These are phyloP conservation scores for Epichloe festucae DNA, from an alignment of 2,329 filamentous ascomycete genomes.

Conservation along the genomic window DNA sequence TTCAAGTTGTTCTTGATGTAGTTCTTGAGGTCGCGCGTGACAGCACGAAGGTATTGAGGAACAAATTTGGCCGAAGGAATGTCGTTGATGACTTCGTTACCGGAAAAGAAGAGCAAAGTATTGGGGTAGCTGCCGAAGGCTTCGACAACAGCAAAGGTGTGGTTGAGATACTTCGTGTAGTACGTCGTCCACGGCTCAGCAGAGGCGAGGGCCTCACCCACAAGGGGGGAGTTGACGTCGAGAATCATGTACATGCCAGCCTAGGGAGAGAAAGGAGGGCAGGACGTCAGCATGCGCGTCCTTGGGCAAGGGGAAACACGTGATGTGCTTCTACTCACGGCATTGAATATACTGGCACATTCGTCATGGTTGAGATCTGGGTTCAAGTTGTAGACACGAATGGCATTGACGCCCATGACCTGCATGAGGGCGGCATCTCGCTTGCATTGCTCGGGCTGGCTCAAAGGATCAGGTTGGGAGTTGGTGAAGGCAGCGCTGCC, in stretches of 20 bases:
- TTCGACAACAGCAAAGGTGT: conserved; percentile 54
- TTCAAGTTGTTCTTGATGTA: conserved; percentile 61
- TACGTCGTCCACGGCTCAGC: conserved; percentile 45
- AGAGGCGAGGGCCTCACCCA: conserved; percentile 43
- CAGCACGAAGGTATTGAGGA: conserved; percentile 60
- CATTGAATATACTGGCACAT: conserved; percentile 56
- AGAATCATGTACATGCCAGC: conserved; percentile 58
- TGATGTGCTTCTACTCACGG: conserved; percentile 20
- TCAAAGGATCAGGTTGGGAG: conserved; percentile 44
- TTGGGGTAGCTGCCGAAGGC: conserved; percentile 56
- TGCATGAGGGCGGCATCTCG: conserved; percentile 56
- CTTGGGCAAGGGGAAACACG: not conserved
- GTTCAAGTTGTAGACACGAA: conserved; percentile 58
- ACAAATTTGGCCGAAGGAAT: conserved; percentile 43
- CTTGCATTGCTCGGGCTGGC: conserved; percentile 42
- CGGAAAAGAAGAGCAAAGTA: conserved; percentile 62
- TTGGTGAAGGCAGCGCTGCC: conserved; percentile 48
- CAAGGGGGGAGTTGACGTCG: conserved; percentile 51
- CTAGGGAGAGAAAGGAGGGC: conserved; percentile 11
- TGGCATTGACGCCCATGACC: conserved; percentile 50
- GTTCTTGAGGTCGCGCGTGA: conserved; percentile 68
- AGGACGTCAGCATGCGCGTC: not conserved
- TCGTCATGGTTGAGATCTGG: conserved; percentile 53
- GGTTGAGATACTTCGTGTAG: conserved; percentile 47
- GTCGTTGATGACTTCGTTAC: conserved; percentile 66